Base-by-base conservation (phyloP, 1,284 basidiomycete genomes). In the Moesziomyces sp. region DNA sequence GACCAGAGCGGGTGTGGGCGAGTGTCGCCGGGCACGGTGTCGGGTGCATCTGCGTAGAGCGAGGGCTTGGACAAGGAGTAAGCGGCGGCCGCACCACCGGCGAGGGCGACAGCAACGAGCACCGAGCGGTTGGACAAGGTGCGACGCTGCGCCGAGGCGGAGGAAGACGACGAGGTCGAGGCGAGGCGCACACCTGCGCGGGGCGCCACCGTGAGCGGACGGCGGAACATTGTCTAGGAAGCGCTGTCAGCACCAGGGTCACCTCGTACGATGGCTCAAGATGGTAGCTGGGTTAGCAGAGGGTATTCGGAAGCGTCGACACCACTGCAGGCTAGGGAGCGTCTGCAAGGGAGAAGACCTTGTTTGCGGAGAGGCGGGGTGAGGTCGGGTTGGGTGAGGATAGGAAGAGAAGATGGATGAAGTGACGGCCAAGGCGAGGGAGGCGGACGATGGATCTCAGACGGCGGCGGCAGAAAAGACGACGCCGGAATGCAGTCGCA, bases 1-100 rank as follows among this genome's bases (percentile, higher is more conserved):
- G 77, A 76, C 82, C 82, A 84, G 43, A 82, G 72, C 38, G 74
- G 77, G 45, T 72, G 74, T 9, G 80, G 79, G 21, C 80, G 72
- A 24, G 76, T 76, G 52, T 82, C 80, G 16, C 72, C 72, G 4
- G 72, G 72, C 11, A 74, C 64, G 16, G 72, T 64, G 24, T 70
- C 67, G 54, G 72, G 67, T 47, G 72, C 72, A 51, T 74, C 72
- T 10, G 72, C 63, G 46, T 66, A 64, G 23, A 74, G 40, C 42
- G 58, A 58, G 5, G 56, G 58, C 19, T 43, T 46, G 33, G 54
- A 19, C 9, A 74, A 47, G 7, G 72, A 49, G 60, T 67, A 67
- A n/a, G 63, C 35, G 30, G 72, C 58, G 14, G 59, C 67, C 23
- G 64, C 70, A 61, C 70, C 70, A 50, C 57, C 70, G 11, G 70